Conservation (phyloP, 768 basidiomycete species). For the Guyanaporus albipodus region DNA sequence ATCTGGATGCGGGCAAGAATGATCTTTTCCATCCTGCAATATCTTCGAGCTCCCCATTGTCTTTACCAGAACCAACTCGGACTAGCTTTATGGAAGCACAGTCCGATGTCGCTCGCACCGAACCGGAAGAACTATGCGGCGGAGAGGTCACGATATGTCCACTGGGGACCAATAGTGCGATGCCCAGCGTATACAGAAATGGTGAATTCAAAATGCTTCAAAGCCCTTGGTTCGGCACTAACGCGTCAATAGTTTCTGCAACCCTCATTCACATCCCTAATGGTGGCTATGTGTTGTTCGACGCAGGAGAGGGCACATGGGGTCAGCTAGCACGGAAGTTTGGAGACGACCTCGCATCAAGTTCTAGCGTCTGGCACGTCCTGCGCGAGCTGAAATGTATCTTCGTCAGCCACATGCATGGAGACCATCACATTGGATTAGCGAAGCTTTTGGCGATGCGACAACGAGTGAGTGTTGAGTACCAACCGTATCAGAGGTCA, state of each 20-base stretch:
- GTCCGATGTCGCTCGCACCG: background rate
- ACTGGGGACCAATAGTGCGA: constrained; percentile 85
- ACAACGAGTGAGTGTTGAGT: constrained; percentile 43
- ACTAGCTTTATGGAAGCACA: constrained; percentile 40
- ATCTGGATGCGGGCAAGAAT: constrained; percentile 23
- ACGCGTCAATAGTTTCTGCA: constrained; percentile 53
- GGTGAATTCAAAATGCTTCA: constrained; percentile 41
- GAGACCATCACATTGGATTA: constrained; percentile 87
- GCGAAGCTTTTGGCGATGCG: constrained; percentile 70
- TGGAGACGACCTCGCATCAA: constrained; percentile 42
- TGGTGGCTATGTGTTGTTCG: constrained; percentile 74
- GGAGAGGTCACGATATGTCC: constrained; percentile 67
- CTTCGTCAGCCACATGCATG: constrained; percentile 88
- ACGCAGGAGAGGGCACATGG: constrained; percentile 90
- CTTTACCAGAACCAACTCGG: constrained; percentile 29
- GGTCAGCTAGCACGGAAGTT: constrained; percentile 82
- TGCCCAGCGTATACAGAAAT: constrained; percentile 85
- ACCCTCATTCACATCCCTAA: constrained; percentile 74
- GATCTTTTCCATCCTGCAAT: constrained; percentile 33
- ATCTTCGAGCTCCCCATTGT: constrained; percentile 9
- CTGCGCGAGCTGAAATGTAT: constrained; percentile 73
- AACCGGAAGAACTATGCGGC: constrained; percentile 36
- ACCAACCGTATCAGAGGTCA: background rate
- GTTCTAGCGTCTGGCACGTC: constrained; percentile 49
- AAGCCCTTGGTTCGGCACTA: background rate